Evolutionary conservation across 176 grass and related monocot genomes (phyloP).

Genomic region (Raddia distichophylla): DNA sequence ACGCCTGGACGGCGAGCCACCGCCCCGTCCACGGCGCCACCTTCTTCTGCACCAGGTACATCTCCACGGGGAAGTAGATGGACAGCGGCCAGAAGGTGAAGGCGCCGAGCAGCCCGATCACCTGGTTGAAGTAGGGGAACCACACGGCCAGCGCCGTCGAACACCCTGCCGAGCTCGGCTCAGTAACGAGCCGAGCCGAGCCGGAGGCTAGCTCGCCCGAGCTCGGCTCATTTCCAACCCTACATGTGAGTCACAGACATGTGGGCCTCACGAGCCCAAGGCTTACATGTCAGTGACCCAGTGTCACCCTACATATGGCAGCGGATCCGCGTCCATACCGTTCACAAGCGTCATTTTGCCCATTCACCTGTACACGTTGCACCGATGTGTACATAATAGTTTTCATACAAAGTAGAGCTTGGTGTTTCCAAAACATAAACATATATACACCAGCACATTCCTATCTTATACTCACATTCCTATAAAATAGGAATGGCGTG

Average conservation of each 20-base stretch:
- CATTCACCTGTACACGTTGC: not conserved
- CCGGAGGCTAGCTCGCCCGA: too few species aligned
- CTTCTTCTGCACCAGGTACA: conserved; percentile 74
- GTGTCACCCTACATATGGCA: too few species aligned
- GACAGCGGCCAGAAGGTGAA: conserved; percentile 74
- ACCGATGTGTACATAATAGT: not conserved
- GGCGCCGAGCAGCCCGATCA: conserved; percentile 68
- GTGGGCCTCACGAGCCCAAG: too few species aligned
- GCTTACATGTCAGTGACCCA: too few species aligned
- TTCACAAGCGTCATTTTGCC: not conserved
- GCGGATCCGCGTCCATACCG: too few species aligned
- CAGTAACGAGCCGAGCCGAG: too few species aligned
- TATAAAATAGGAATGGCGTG: too few species aligned
- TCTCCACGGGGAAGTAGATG: conserved; percentile 84
- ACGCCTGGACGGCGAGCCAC: conserved; percentile 56
- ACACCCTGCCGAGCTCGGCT: too few species aligned
- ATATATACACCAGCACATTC: not conserved
- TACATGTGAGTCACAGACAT: too few species aligned
- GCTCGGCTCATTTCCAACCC: too few species aligned
- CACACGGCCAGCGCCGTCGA: too few species aligned
- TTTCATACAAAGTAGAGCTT: not conserved
- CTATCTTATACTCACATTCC: not conserved
- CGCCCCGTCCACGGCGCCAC: conserved; percentile 47
- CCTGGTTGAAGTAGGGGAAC: conserved; percentile 86
- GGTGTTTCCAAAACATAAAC: not conserved